Conservation (phyloP, 164 flowering plant species). For the Sextonia rubra region DNA sequence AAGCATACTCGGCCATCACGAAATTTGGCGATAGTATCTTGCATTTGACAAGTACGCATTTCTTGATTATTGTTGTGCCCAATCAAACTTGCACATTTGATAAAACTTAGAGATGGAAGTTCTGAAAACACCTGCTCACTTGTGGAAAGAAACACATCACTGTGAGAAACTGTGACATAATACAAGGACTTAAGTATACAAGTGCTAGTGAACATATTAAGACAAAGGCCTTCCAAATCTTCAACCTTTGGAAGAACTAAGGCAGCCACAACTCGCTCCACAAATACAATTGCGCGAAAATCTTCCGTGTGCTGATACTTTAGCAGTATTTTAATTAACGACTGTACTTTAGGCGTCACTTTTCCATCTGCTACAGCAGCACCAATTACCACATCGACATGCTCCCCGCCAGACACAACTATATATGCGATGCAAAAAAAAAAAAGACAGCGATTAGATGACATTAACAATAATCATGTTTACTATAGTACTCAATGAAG, state of each 20-base stretch:
- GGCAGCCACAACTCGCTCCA: slow-evolving; percentile 96
- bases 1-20: slow-evolving; percentile 91
- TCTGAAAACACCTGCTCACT: slow-evolving; percentile 78
- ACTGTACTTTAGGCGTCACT: slow-evolving; percentile 98
- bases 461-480: neutral
- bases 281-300: slow-evolving; percentile 97
- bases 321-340: slow-evolving; percentile 80
- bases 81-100: slow-evolving; percentile 88
- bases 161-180: slow-evolving; percentile 3
- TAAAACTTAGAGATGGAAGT: slow-evolving; percentile 89
- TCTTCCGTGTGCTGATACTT: slow-evolving; percentile 88
- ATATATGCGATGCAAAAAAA: neutral
- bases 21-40: slow-evolving; percentile 87
- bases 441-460: neutral
- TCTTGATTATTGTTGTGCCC: slow-evolving; percentile 99
- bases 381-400: slow-evolving; percentile 89
- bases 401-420: slow-evolving; percentile 99
- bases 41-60: slow-evolving; percentile 93
- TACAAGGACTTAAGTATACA: neutral
- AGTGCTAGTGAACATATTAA: neutral
- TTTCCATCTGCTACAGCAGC: slow-evolving; percentile 99
- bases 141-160: slow-evolving; percentile 9
- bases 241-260: slow-evolving; percentile 97
- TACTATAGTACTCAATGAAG: neutral
- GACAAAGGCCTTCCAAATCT: neutral